Conservation (phyloP, 2,329 filamentous ascomycete species). For the Cladosporium velox region DNA sequence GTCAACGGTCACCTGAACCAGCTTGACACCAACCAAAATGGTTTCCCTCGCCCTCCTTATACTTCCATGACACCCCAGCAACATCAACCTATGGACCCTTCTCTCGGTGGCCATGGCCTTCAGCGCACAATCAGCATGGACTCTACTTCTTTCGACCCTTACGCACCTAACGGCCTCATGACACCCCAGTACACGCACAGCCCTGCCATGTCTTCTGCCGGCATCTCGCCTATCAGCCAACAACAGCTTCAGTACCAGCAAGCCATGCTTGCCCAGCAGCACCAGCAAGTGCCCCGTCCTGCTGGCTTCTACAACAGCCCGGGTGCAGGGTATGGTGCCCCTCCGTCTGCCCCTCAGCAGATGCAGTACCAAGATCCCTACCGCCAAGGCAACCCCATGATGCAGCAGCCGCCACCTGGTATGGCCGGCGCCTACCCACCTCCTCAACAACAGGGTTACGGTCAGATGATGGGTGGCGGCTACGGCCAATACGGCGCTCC, state of each 20-base stretch:
- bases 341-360: conserved; percentile 28
- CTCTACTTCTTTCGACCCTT: conserved; percentile 51
- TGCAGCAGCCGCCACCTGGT: conserved; percentile 30
- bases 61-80: conserved; percentile 37
- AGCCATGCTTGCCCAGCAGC: conserved; percentile 51
- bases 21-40: conserved; percentile 36
- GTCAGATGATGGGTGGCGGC: conserved; percentile 24
- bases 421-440: conserved; percentile 15
- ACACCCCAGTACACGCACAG: conserved; percentile 40
- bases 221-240: conserved; percentile 41
- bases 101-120: conserved; percentile 37
- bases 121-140: conserved; percentile 53
- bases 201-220: conserved; percentile 40
- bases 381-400: conserved; percentile 41
- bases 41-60: conserved; percentile 41
- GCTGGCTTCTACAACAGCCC: conserved; percentile 36
- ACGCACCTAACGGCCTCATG: conserved; percentile 41
- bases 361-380: conserved; percentile 44
- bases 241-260: conserved; percentile 63
- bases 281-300: conserved; percentile 31
- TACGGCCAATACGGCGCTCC: conserved; percentile 13
- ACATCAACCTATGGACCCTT: conserved; percentile 39
- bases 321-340: conserved; percentile 30
- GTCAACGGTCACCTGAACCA: conserved; percentile 38
- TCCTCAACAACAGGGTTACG: conserved; percentile 30